phyloP scores from a whole-genome alignment of 1,284 basidiomycete species.

The Vanrija humicola region DNA sequence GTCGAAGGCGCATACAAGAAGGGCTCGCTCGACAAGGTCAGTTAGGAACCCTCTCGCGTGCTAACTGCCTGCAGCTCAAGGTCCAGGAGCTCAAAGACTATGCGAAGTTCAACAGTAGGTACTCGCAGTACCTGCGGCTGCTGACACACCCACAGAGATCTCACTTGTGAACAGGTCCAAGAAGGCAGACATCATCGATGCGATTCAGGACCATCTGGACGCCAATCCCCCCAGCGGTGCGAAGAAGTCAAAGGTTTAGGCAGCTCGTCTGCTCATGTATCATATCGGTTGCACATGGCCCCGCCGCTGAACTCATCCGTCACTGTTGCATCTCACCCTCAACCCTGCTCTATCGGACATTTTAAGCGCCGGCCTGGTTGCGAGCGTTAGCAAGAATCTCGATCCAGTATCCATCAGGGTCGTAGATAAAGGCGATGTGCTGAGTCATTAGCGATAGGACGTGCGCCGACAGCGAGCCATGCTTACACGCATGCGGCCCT shows the following conservation, averaged over 20 bases:
- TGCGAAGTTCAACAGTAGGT: slow-evolving; percentile 36
- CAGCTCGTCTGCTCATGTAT: too few relatives aligned
- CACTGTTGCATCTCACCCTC: too few relatives aligned
- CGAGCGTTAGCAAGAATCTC: slow-evolving; percentile 47
- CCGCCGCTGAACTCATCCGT: neutral
- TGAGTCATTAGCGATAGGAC: slow-evolving; percentile 12
- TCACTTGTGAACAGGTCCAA: slow-evolving; percentile 27
- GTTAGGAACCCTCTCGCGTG: slow-evolving; percentile 17
- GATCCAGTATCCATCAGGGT: slow-evolving; percentile 69
- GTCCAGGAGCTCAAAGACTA: slow-evolving; percentile 69
- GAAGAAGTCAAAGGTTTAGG: slow-evolving; percentile 21
- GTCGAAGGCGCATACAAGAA: slow-evolving; percentile 61
- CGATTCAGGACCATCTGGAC: slow-evolving; percentile 24
- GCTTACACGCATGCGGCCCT: slow-evolving; percentile 80
- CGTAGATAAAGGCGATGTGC: slow-evolving; percentile 71
- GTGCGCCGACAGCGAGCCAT: slow-evolving; percentile 61
- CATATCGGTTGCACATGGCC: too few relatives aligned
- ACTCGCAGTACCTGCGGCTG: too few relatives aligned
- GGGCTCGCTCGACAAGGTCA: slow-evolving; percentile 63
- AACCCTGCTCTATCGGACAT: too few relatives aligned
- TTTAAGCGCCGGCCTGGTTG: slow-evolving; percentile 14
- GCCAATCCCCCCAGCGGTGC: slow-evolving; percentile 5
- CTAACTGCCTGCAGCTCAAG: slow-evolving; percentile 56
- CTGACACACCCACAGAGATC: slow-evolving; percentile 24
- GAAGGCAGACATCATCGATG: slow-evolving; percentile 41